phyloP scores from a whole-genome alignment of 371 early-diverging fungal genomes.

The Mortierella polycephala region DNA sequence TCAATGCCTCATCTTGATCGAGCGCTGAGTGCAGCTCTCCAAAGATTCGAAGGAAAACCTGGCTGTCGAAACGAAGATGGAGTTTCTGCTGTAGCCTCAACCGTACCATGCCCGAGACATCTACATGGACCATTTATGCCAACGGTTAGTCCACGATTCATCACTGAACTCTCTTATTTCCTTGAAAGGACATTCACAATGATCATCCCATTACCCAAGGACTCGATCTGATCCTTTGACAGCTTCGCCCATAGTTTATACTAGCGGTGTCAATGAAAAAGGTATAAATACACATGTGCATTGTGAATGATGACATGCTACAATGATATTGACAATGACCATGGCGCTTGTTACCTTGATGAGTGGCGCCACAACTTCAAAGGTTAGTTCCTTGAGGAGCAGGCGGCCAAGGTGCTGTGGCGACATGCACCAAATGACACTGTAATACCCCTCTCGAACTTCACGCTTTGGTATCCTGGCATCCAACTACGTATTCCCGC shows the following conservation, averaged over 20 bases:
- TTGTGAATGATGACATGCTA: neutral
- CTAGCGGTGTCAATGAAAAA: neutral
- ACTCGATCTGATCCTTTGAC: slow-evolving; percentile 13
- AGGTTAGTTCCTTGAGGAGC: slow-evolving; percentile 9
- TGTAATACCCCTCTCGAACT: slow-evolving; percentile 15
- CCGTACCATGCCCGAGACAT: slow-evolving; percentile 1
- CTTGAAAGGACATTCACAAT: neutral
- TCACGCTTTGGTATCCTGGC: slow-evolving; percentile 7
- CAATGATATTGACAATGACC: neutral
- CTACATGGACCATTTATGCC: neutral
- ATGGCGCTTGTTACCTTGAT: slow-evolving; percentile 11
- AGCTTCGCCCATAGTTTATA: slow-evolving; percentile 24
- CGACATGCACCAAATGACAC: slow-evolving; percentile 14
- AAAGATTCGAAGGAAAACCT: slow-evolving; percentile 4
- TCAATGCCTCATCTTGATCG: slow-evolving; percentile 1
- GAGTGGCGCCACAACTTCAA: slow-evolving; percentile 12
- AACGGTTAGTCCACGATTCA: neutral
- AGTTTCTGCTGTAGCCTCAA: slow-evolving; percentile 21
- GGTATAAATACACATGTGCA: neutral
- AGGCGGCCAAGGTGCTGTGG: slow-evolving; percentile 8
- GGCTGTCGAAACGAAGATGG: slow-evolving; percentile 11
- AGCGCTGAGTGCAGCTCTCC: neutral
- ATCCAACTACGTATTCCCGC: neutral
- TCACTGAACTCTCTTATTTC: too few species aligned
- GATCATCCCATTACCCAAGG: neutral